These are phyloP conservation scores for Apiospora sp. DNA, from an alignment of 2,329 filamentous ascomycete species.

Conservation along the genomic window DNA sequence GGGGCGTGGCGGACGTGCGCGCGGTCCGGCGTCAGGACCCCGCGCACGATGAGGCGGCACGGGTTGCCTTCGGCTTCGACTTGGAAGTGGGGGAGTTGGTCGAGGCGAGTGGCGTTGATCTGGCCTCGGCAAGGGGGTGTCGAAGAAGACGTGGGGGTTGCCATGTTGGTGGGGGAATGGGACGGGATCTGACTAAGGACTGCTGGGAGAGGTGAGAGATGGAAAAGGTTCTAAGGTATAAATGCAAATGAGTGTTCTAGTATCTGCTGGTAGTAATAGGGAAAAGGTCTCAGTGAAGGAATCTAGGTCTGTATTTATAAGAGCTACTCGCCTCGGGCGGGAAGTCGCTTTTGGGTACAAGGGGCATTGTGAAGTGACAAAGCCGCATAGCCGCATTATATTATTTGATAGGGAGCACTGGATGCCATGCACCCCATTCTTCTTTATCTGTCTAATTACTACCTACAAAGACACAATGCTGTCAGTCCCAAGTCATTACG, in stretches of 20 bases:
- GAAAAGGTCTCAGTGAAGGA: too few relatives aligned
- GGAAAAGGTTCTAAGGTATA: too few relatives aligned
- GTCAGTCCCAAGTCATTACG: neutral
- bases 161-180: neutral
- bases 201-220: too few relatives aligned
- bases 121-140: neutral
- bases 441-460: too few relatives aligned
- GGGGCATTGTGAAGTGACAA: too few relatives aligned
- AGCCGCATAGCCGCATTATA: too few relatives aligned
- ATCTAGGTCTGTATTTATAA: too few relatives aligned
- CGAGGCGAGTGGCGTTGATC: neutral
- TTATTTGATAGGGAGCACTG: too few relatives aligned
- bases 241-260: neutral
- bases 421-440: too few relatives aligned
- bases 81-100: constrained; percentile 24
- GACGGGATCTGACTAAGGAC: too few relatives aligned
- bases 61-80: neutral
- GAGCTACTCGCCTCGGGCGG: too few relatives aligned
- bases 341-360: too few relatives aligned
- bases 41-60: neutral
- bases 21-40: neutral
- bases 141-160: neutral
- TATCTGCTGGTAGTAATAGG: neutral
- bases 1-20: neutral
- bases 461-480: neutral